A percentile compares a stretch with the other conserved stretches of the same genome.
These are phyloP conservation scores for Dendrocalamus sinicus DNA, from an alignment of 176 grass and related monocot species.

Conservation along the genomic window DNA sequence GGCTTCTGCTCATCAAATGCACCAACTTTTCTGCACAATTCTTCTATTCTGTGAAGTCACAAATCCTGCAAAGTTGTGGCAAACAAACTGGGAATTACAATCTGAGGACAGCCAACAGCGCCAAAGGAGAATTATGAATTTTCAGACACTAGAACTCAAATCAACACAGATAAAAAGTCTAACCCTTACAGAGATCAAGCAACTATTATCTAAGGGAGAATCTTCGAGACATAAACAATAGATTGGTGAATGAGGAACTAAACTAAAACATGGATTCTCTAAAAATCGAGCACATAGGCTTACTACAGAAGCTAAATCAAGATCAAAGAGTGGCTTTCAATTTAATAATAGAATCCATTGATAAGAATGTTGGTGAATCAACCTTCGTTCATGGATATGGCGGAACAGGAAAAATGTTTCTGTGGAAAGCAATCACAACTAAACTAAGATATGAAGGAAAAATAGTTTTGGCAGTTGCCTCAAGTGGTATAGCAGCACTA, in stretches of 20 bases:
- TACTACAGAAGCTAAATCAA: background rate
- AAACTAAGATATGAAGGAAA: background rate
- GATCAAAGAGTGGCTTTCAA: conserved; percentile 9
- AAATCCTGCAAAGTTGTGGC: background rate
- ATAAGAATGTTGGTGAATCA: background rate
- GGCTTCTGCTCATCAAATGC: background rate
- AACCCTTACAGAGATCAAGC: background rate
- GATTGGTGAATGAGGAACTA: conserved; percentile 33
- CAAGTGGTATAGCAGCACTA: background rate
- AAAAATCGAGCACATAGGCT: background rate
- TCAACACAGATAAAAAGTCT: background rate
- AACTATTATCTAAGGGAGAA: background rate
- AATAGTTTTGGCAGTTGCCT: background rate
- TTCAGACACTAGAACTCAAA: too few species aligned
- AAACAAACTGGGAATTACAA: conserved; percentile 23
- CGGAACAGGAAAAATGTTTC: conserved; percentile 28
- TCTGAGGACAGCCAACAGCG: conserved; percentile 1
- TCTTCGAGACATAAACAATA: background rate
- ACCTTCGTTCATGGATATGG: conserved; percentile 25
- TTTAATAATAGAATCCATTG: background rate
- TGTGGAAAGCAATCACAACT: conserved; percentile 18
- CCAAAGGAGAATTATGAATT: background rate
- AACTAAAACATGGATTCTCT: conserved; percentile 2
- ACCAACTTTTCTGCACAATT: conserved; percentile 37
- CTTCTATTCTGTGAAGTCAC: background rate